Evolutionary conservation across 2,329 filamentous ascomycete species (phyloP).

Genomic region (Tolypocladium inflatum): DNA sequence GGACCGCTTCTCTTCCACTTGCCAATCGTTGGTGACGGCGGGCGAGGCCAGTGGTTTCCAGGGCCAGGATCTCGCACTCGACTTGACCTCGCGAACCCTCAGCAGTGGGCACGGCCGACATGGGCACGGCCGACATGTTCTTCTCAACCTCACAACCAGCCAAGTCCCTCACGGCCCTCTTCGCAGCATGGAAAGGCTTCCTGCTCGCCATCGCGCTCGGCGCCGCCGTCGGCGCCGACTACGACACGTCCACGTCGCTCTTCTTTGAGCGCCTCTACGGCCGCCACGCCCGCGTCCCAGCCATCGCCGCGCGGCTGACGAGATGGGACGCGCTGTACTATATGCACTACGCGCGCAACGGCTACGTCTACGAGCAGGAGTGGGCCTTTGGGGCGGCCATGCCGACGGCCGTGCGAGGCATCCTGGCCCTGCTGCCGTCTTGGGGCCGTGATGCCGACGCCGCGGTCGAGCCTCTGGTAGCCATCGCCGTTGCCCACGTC

Average conservation of each 20-base stretch:
- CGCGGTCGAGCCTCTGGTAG: slow-evolving; percentile 39
- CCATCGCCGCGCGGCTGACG: slow-evolving; percentile 48
- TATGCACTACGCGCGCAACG: slow-evolving; percentile 49
- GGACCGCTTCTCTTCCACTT: not conserved
- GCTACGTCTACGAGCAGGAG: slow-evolving; percentile 70
- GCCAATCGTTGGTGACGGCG: not conserved
- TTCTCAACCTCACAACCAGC: slow-evolving; percentile 10
- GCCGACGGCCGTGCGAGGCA: slow-evolving; percentile 29
- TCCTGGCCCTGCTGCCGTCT: slow-evolving; percentile 19
- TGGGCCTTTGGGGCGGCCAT: slow-evolving; percentile 64
- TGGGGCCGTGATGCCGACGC: slow-evolving; percentile 11
- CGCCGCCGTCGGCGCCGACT: slow-evolving; percentile 47
- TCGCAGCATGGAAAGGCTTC: slow-evolving; percentile 56
- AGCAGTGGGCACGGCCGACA: not conserved
- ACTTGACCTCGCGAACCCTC: not conserved
- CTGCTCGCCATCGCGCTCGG: slow-evolving; percentile 52
- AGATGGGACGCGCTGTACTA: slow-evolving; percentile 82
- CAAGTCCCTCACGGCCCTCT: slow-evolving; percentile 25
- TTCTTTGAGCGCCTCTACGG: slow-evolving; percentile 25
- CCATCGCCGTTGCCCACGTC: slow-evolving; percentile 58
- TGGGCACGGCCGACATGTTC: not conserved
- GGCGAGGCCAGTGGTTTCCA: not conserved
- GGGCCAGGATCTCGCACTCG: not conserved
- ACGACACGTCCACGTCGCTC: slow-evolving; percentile 67
- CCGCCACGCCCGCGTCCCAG: slow-evolving; percentile 27